A percentile compares a stretch with the other conserved stretches of the same genome.
Conservation (phyloP, 495 filamentous ascomycete genomes). For the Penicillium simplicissimum region DNA sequence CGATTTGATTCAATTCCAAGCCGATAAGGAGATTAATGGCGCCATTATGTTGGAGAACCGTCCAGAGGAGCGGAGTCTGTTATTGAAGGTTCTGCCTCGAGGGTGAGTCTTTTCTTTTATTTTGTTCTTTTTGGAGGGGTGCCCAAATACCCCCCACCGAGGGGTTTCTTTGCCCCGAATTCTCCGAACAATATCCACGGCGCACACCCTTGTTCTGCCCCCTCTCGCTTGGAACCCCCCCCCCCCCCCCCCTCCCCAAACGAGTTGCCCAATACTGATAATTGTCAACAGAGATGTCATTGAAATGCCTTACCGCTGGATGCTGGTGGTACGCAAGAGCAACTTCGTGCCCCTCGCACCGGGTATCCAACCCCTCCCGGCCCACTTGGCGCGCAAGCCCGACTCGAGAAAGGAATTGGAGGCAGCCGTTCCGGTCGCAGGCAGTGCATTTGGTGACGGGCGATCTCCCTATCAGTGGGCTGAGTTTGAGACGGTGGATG, state of each 20-base stretch:
- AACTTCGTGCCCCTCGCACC: conserved; percentile 51
- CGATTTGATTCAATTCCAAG: conserved; percentile 87
- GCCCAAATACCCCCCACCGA: background rate
- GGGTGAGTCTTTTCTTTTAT: conserved; percentile 60
- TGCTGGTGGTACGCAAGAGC: conserved; percentile 54
- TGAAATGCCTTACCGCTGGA: conserved; percentile 57
- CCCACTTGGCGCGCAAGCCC: conserved; percentile 54
- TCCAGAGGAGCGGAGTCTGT: conserved; percentile 58
- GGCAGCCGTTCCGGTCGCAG: conserved; percentile 54
- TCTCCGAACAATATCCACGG: conserved; percentile 7
- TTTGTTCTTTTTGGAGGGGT: conserved; percentile 12
- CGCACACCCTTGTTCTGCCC: background rate
- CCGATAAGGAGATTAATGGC: conserved; percentile 84
- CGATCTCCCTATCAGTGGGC: conserved; percentile 69
- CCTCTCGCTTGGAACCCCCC: background rate
- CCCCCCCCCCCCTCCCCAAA: no score
- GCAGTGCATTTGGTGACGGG: conserved; percentile 58
- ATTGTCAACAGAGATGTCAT: conserved; percentile 47
- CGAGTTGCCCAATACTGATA: conserved; percentile 24
- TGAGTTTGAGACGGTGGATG: conserved; percentile 69
- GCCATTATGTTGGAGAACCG: conserved; percentile 88
- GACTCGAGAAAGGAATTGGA: conserved; percentile 47
- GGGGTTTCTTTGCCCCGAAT: conserved; percentile 13
- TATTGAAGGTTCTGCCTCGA: conserved; percentile 83
- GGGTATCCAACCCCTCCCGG: conserved; percentile 60